A percentile compares a stretch with the other conserved stretches of the same genome.
Conservation (phyloP, 331 rosid species). For the Quercus tomentella region DNA sequence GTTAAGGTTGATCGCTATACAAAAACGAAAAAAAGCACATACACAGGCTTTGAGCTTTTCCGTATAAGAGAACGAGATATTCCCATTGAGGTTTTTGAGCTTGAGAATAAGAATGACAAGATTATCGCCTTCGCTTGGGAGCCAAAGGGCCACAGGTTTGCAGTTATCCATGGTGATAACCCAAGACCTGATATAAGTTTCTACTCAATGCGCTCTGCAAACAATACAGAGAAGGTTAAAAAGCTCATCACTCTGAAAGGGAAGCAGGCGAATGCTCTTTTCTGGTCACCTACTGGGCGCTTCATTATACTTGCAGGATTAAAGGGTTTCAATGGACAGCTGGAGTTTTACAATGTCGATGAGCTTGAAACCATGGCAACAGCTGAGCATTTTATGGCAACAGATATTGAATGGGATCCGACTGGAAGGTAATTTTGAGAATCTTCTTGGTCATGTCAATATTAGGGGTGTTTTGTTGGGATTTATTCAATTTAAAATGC, state of each 20-base stretch:
- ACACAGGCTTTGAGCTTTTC: constrained; percentile 89
- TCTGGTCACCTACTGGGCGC: constrained; percentile 87
- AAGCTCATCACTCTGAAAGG: constrained; percentile 81
- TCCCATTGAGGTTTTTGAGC: constrained; percentile 87
- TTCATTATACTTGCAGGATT: constrained; percentile 78
- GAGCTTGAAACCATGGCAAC: constrained; percentile 92
- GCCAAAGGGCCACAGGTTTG: constrained; percentile 91
- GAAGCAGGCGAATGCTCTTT: constrained; percentile 88
- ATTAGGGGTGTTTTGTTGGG: not conserved
- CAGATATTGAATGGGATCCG: constrained; percentile 97
- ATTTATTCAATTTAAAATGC: not conserved
- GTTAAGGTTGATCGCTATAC: constrained; percentile 86
- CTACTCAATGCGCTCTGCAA: constrained; percentile 69
- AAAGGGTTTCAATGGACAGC: constrained; percentile 75
- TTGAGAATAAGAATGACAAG: constrained; percentile 87
- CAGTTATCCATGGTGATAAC: constrained; percentile 81
- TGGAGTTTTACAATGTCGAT: constrained; percentile 84
- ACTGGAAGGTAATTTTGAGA: constrained; percentile 71
- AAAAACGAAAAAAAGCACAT: constrained; percentile 79
- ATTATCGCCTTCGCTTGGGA: constrained; percentile 94
- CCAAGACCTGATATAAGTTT: constrained; percentile 87
- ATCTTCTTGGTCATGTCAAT: not conserved
- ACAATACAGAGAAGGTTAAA: constrained; percentile 62
- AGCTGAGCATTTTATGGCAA: constrained; percentile 86
- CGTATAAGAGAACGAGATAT: constrained; percentile 80